These are phyloP conservation scores for Fusarium tricinctum DNA, from an alignment of 2,329 filamentous ascomycete genomes.

Conservation along the genomic window DNA sequence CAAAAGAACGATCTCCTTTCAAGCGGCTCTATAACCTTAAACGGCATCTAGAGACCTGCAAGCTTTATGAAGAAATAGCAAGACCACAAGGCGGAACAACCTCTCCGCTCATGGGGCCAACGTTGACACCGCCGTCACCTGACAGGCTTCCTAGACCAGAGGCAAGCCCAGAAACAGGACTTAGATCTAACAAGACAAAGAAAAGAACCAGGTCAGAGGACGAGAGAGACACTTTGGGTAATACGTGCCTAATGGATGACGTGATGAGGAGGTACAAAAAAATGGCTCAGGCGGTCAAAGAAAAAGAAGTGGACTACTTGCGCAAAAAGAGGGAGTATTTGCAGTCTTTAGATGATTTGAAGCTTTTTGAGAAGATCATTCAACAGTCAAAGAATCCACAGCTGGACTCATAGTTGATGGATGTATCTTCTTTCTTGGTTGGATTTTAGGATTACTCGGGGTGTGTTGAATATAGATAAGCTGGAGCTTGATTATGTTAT, in stretches of 20 bases:
- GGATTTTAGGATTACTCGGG: too few relatives aligned
- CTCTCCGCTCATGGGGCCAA: not conserved
- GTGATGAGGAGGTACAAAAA: not conserved
- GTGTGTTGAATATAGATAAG: too few relatives aligned
- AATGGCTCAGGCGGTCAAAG: not conserved
- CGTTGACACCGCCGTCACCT: not conserved
- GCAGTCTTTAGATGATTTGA: not conserved
- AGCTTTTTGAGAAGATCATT: not conserved
- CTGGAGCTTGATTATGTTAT: too few relatives aligned
- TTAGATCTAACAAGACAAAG: not conserved
- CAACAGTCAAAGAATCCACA: not conserved
- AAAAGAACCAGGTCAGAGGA: not conserved
- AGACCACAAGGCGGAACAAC: not conserved
- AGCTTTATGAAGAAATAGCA: not conserved
- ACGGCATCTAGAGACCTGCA: not conserved
- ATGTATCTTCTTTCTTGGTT: too few relatives aligned
- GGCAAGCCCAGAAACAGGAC: not conserved
- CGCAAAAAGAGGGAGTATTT: not conserved
- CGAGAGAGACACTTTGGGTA: not conserved
- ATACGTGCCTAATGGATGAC: not conserved
- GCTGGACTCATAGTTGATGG: not conserved
- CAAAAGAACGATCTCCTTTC: not conserved
- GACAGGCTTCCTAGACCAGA: not conserved
- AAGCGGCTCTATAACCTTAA: not conserved
- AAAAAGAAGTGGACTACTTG: not conserved